Evolutionary conservation across 805 yeast genomes (phyloP).

Genomic region (Maudiozyma turicensis): DNA sequence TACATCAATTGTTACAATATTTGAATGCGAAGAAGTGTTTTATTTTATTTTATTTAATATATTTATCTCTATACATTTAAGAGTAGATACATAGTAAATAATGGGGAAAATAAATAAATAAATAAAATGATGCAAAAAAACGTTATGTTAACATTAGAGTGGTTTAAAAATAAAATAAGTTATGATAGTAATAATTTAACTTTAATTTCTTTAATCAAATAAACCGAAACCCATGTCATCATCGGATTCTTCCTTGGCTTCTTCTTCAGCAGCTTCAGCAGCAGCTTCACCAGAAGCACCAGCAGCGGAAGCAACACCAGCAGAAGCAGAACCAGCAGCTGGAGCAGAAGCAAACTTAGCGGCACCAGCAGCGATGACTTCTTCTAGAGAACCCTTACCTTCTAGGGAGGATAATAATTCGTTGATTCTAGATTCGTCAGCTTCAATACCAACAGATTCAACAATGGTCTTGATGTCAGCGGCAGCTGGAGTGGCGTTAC

Average conservation of each 20-base stretch:
- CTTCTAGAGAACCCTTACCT: slow-evolving; percentile 68
- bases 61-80: no score
- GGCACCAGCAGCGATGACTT: slow-evolving; percentile 50
- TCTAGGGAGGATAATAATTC: slow-evolving; percentile 65
- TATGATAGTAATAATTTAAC: not conserved
- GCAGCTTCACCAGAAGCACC: slow-evolving; percentile 38
- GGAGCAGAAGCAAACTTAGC: slow-evolving; percentile 38
- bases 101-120: not conserved
- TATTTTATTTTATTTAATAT: no score
- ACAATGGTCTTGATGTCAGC: slow-evolving; percentile 63
- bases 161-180: not conserved
- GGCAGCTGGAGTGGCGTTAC: slow-evolving; percentile 74
- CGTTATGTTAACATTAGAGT: no score
- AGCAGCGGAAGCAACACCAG: slow-evolving; percentile 36
- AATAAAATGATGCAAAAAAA: not conserved
- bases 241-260: slow-evolving; percentile 60
- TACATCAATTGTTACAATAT: no score
- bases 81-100: no score
- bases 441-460: slow-evolving; percentile 71
- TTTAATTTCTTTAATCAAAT: slow-evolving; percentile 53
- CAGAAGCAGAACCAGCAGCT: slow-evolving; percentile 35
- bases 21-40: no score
- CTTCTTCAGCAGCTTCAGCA: slow-evolving; percentile 50
- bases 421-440: slow-evolving; percentile 66
- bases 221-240: slow-evolving; percentile 91